Conservation (phyloP, 2,329 filamentous ascomycete species). For the Beauveria varroae region DNA sequence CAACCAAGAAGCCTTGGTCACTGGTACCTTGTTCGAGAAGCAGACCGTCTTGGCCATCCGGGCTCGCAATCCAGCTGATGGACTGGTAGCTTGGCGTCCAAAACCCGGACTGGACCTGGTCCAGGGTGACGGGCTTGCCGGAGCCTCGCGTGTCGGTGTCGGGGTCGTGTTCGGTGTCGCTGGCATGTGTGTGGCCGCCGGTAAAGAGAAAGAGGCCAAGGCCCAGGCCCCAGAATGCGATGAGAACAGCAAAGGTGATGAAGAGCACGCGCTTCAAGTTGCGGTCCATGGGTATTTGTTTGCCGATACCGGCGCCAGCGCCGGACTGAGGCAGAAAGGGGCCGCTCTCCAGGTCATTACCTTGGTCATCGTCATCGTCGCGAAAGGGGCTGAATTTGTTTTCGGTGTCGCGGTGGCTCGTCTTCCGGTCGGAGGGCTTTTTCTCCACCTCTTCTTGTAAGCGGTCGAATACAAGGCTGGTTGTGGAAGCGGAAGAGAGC, state of each 20-base stretch:
- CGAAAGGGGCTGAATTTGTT: conserved; percentile 37
- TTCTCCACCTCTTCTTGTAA: conserved; percentile 50
- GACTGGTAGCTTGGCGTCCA: conserved; percentile 58
- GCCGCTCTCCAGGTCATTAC: conserved; percentile 40
- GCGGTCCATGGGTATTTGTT: conserved; percentile 59
- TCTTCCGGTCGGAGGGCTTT: conserved; percentile 15
- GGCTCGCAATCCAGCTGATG: conserved; percentile 70
- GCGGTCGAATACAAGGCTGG: conserved; percentile 73
- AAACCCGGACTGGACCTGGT: conserved; percentile 58
- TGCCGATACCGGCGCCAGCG: conserved; percentile 26
- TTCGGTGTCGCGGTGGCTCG: conserved; percentile 3
- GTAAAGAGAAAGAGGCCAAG: conserved; percentile 58
- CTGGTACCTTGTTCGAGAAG: conserved; percentile 63
- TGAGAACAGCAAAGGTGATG: conserved; percentile 51
- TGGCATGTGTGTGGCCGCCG: conserved; percentile 59
- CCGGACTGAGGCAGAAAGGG: conserved; percentile 38
- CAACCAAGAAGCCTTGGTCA: conserved; percentile 69
- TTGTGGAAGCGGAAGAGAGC: conserved; percentile 72
- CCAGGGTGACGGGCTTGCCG: conserved; percentile 65
- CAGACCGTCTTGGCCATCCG: conserved; percentile 73
- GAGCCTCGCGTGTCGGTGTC: conserved; percentile 55
- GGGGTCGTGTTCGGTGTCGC: conserved; percentile 58
- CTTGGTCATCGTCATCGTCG: conserved; percentile 22
- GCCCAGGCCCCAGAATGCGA: conserved; percentile 61
- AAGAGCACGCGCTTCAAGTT: conserved; percentile 56